Conservation (phyloP, 2,329 filamentous ascomycete genomes). For the Aspergillus caelatus region DNA sequence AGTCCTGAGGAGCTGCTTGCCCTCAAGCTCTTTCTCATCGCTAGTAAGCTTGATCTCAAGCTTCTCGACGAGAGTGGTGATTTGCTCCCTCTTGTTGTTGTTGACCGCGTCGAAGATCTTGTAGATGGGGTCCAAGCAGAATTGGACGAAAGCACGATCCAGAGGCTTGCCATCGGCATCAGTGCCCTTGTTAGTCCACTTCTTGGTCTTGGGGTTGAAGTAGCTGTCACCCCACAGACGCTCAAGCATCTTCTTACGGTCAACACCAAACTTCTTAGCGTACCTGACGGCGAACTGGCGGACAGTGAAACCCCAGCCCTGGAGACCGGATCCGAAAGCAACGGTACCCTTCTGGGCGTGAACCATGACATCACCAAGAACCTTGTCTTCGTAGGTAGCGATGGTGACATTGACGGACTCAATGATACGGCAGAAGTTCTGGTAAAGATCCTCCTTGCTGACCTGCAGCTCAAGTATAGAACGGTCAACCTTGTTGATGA, state of each 20-base stretch:
- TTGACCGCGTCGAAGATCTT: conserved; percentile 95
- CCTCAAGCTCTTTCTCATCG: conserved; percentile 91
- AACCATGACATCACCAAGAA: conserved; percentile 96
- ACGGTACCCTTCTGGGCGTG: conserved; percentile 98
- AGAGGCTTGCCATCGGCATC: conserved; percentile 83
- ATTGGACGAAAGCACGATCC: conserved; percentile 99
- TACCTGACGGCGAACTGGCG: conserved; percentile 95
- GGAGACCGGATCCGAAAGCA: conserved; percentile 98
- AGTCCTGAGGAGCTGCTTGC: conserved; percentile 96
- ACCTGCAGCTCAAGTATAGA: conserved; percentile 98
- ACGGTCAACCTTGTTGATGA: conserved; percentile 99
- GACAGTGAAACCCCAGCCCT: conserved; percentile 99
- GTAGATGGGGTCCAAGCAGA: conserved; percentile 99
- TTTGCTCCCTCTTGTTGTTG: conserved; percentile 98
- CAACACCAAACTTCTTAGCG: conserved; percentile 99
- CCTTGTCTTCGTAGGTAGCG: conserved; percentile 97
- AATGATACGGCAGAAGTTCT: conserved; percentile 99
- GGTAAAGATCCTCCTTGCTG: conserved; percentile 98
- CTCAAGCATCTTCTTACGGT: conserved; percentile 99
- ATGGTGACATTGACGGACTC: conserved; percentile 99
- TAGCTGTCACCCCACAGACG: conserved; percentile 99
- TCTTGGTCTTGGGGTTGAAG: conserved; percentile 99
- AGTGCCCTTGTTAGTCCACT: conserved; percentile 86
- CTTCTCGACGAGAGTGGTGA: conserved; percentile 81
- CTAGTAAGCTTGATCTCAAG: conserved; percentile 85